Conservation (phyloP, 495 filamentous ascomycete species). For the Aspergillus indologenus region DNA sequence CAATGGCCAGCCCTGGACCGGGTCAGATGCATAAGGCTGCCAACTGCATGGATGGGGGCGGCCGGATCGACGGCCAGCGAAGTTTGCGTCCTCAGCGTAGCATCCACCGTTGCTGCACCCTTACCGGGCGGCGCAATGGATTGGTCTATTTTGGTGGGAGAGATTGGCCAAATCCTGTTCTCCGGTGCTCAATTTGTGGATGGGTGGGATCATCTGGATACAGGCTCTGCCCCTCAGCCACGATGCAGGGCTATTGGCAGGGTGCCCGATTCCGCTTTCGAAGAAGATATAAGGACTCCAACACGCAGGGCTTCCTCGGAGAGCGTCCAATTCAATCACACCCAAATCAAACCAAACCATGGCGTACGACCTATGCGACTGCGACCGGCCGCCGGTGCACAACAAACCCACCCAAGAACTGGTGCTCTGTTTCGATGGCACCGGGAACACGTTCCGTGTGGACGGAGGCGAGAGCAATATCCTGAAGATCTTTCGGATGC, state of each 20-base stretch:
- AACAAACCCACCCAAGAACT: conserved; percentile 9
- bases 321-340: background rate
- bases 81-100: too few species aligned
- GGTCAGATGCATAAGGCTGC: too few species aligned
- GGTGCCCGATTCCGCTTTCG: background rate
- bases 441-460: conserved; percentile 30
- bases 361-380: background rate
- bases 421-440: conserved; percentile 40
- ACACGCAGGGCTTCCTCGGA: background rate
- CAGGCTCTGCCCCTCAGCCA: background rate
- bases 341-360: background rate
- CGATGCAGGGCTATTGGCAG: background rate
- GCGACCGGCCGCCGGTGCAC: background rate
- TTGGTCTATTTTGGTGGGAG: too few species aligned
- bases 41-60: too few species aligned
- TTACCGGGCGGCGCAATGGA: too few species aligned
- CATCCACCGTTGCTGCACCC: too few species aligned
- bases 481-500: conserved; percentile 31
- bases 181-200: too few species aligned
- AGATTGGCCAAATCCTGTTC: too few species aligned
- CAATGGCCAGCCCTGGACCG: too few species aligned
- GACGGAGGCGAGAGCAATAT: conserved; percentile 32
- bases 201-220: too few species aligned
- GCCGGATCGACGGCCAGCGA: too few species aligned
- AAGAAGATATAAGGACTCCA: background rate